These are phyloP conservation scores for Peronosclerospora sorghi DNA, from an alignment of 352 stramenopile genomes.

Conservation along the genomic window DNA sequence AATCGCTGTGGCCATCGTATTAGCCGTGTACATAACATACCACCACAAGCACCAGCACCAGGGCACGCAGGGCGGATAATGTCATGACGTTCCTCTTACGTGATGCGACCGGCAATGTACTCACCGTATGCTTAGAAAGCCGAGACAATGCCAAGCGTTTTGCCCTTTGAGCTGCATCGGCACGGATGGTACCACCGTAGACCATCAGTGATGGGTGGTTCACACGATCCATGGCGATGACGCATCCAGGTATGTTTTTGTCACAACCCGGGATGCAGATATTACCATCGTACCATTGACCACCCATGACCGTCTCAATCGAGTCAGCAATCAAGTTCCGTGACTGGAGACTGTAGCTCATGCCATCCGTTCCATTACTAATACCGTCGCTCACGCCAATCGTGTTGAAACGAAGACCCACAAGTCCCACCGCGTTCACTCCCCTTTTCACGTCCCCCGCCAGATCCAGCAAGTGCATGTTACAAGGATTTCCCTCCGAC, in stretches of 20 bases:
- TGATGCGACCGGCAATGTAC: slow-evolving; percentile 90
- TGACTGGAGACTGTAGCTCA: slow-evolving; percentile 94
- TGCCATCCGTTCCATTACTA: slow-evolving; percentile 92
- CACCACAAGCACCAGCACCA: slow-evolving; percentile 91
- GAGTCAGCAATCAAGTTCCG: slow-evolving; percentile 97
- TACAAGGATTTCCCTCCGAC: slow-evolving; percentile 99
- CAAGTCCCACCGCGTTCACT: slow-evolving; percentile 81
- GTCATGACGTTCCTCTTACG: slow-evolving; percentile 82
- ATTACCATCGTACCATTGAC: slow-evolving; percentile 97
- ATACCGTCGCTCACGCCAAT: slow-evolving; percentile 98
- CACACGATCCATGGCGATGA: slow-evolving; percentile 97
- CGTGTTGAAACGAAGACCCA: slow-evolving; percentile 97
- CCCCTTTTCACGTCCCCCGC: slow-evolving; percentile 92
- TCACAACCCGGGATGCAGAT: slow-evolving; percentile 97
- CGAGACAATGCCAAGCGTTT: slow-evolving; percentile 92
- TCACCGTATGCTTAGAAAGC: slow-evolving; percentile 95
- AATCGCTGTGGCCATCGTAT: slow-evolving; percentile 98
- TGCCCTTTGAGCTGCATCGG: slow-evolving; percentile 85
- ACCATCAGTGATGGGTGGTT: slow-evolving; percentile 97
- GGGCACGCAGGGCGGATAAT: slow-evolving; percentile 94
- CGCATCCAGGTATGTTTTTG: slow-evolving; percentile 98
- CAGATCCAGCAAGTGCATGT: slow-evolving; percentile 98
- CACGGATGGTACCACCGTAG: slow-evolving; percentile 96
- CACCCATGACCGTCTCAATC: slow-evolving; percentile 98
- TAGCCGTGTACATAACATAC: slow-evolving; percentile 99